Evolutionary conservation across 202 grass and related monocot genomes (phyloP), one percentile per base, ranked within the genome.

Genomic region (Zoysia matrella): DNA sequence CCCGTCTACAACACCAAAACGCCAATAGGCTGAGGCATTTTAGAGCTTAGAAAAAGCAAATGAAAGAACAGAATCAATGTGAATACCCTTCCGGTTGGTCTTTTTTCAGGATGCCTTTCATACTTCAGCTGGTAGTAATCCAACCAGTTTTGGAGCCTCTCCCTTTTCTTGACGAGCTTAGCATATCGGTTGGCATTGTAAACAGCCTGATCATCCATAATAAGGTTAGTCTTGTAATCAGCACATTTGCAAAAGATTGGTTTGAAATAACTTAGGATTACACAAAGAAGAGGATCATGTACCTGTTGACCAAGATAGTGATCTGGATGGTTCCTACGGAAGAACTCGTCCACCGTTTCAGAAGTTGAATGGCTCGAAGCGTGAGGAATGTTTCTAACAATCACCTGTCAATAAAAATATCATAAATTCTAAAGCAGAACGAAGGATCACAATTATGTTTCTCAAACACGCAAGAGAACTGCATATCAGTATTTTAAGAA

Each of bases 261-360:
- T 78, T 18, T 0, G 78, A 82, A 74, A 74, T 7, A 4, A 18
- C 36, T 36, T 76, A 65, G n/a, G 51, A 43, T 52, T 60, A 76
- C 61, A 44, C 14, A 73, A 82, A 53, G 72, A 22, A 12, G 61
- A 82, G 6, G 60, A 16, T 68, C 40, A 50, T 55, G n/a, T 79
- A 95, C 95, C 95, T 98, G 95, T 47, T 98, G 95, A 79, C 92
- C 88, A 86, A 98, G 84, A 90, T 93, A 98, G 62, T 98, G 92
- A 74, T 98, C 95, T 52, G 90, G 92, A 77, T 98, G 95, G 78
- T 94, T 94, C 65, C 90, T 91, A 71, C 69, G 84, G 73, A 98
- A 98, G 80, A 98, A 98, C 36, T 93, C 91, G 22, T 98, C 95
- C 7, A 93, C 92, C 64, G 86, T 91, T 86, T 98, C 91, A 86